These are phyloP conservation scores for Conringia planisiliqua DNA, from an alignment of 345 rosid genomes.

Conservation along the genomic window DNA sequence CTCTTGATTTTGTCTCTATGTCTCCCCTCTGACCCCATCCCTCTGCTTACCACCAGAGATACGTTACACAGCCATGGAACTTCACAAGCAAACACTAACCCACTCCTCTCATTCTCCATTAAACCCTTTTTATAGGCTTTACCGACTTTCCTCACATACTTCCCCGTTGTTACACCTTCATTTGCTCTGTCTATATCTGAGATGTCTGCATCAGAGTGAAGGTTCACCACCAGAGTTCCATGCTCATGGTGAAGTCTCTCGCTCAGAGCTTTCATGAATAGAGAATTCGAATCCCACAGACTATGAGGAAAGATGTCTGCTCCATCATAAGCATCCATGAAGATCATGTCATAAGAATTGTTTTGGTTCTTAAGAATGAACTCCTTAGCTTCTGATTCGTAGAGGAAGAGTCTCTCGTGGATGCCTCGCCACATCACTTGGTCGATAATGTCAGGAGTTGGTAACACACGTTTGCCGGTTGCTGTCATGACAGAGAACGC, in stretches of 20 bases:
- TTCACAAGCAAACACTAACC: conserved; percentile 50
- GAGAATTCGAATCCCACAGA: conserved; percentile 71
- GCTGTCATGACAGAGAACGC: conserved; percentile 54
- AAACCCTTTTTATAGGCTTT: conserved; percentile 57
- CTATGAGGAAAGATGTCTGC: conserved; percentile 82
- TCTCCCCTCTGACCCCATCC: conserved; percentile 31
- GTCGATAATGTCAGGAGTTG: conserved; percentile 45
- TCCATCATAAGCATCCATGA: conserved; percentile 93
- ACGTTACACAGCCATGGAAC: conserved; percentile 83
- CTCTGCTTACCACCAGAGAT: conserved; percentile 71
- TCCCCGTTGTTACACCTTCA: conserved; percentile 41
- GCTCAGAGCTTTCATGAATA: conserved; percentile 59
- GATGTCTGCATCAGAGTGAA: conserved; percentile 62
- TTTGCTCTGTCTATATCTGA: conserved; percentile 21
- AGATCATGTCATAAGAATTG: conserved; percentile 58
- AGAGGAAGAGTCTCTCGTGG: conserved; percentile 78
- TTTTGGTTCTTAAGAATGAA: conserved; percentile 44
- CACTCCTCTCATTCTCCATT: conserved; percentile 35
- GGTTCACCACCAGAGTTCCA: conserved; percentile 87
- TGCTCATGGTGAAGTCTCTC: conserved; percentile 58
- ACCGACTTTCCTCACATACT: conserved; percentile 53
- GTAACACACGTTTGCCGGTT: conserved; percentile 42
- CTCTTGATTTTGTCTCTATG: conserved; percentile 37
- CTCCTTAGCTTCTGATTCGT: conserved; percentile 73
- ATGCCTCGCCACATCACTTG: conserved; percentile 77